phyloP scores from a whole-genome alignment of 495 filamentous ascomycete genomes.

The Tetracladium setigerum region DNA sequence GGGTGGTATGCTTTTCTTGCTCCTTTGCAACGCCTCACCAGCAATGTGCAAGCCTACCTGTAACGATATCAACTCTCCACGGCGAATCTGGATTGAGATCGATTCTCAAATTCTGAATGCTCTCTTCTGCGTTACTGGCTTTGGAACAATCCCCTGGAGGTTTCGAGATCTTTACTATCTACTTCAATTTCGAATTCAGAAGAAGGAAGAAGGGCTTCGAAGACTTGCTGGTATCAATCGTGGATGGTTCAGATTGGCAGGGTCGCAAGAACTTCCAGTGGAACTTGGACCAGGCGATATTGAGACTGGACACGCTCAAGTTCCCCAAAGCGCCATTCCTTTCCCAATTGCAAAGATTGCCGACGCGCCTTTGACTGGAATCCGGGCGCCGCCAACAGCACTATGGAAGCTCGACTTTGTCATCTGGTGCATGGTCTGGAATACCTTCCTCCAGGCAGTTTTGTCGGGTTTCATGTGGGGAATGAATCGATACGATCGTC shows the following conservation, averaged over 20 bases:
- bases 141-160: constrained; percentile 79
- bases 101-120: constrained; percentile 79
- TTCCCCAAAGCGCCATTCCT: constrained; percentile 37
- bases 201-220: constrained; percentile 45
- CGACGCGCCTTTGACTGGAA: constrained; percentile 51
- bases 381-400: constrained; percentile 54
- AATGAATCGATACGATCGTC: constrained; percentile 59
- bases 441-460: constrained; percentile 66
- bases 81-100: constrained; percentile 76
- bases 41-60: constrained; percentile 73
- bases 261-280: constrained; percentile 39
- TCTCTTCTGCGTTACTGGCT: constrained; percentile 81
- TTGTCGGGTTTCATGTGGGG: constrained; percentile 78
- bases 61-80: constrained; percentile 63
- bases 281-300: constrained; percentile 37
- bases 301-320: constrained; percentile 27
- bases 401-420: constrained; percentile 77
- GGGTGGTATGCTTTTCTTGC: constrained; percentile 85
- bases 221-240: constrained; percentile 58
- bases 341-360: constrained; percentile 48
- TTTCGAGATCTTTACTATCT: constrained; percentile 72
- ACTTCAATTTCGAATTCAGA: constrained; percentile 49
- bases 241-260: constrained; percentile 61
- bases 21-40: constrained; percentile 66
- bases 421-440: constrained; percentile 64